These are phyloP conservation scores for Acarospora socialis DNA, from an alignment of 2,329 filamentous ascomycete species.

Conservation along the genomic window DNA sequence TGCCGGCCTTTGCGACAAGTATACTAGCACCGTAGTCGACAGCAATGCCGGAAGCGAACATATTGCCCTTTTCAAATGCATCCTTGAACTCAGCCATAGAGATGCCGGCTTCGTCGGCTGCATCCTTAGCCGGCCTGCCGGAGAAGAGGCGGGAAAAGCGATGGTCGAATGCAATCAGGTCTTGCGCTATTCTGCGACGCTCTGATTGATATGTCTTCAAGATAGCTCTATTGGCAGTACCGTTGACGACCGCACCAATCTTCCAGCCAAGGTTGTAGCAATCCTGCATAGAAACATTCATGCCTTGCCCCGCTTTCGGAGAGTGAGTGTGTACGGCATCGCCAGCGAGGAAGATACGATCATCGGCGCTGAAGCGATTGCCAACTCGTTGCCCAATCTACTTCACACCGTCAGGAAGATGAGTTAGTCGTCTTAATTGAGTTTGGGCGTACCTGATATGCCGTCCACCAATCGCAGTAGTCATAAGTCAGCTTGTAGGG, in stretches of 20 bases:
- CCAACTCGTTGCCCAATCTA: constrained; percentile 50
- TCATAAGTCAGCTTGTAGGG: constrained; percentile 54
- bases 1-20: constrained; percentile 40
- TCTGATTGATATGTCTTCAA: constrained; percentile 36
- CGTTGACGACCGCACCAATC: constrained; percentile 34
- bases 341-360: constrained; percentile 54
- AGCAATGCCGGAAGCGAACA: constrained; percentile 44
- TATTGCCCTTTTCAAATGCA: constrained; percentile 43
- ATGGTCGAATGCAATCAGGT: constrained; percentile 52
- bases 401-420: background rate
- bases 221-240: constrained; percentile 25
- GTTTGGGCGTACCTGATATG: constrained; percentile 35
- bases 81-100: constrained; percentile 49
- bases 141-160: constrained; percentile 43
- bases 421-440: background rate
- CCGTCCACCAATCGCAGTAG: constrained; percentile 54
- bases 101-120: constrained; percentile 46
- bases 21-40: constrained; percentile 45
- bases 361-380: constrained; percentile 39
- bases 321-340: constrained; percentile 46
- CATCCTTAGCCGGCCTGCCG: constrained; percentile 42
- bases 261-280: constrained; percentile 46
- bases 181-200: constrained; percentile 37
- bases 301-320: constrained; percentile 55
- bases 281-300: constrained; percentile 62